Base-by-base conservation (phyloP, 2,329 filamentous ascomycete genomes). In the Fusarium sp. region DNA sequence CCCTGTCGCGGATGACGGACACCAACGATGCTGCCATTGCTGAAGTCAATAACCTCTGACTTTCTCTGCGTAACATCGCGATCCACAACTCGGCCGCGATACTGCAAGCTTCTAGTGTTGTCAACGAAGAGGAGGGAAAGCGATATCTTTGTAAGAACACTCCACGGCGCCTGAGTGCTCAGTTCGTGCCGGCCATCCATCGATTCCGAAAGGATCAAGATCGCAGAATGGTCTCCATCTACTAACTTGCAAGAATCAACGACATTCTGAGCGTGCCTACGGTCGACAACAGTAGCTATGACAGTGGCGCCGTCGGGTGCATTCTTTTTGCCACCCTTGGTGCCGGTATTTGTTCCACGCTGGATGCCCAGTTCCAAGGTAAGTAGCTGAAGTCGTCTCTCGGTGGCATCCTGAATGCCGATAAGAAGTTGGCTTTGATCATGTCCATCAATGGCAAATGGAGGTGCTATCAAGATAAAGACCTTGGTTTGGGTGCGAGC, bases 121-220 rank as follows among this genome's bases (percentile, higher is more conserved):
- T 89, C 84, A 21, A 88, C 76, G 60, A 84, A 83, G 20, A 93
- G 80, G 27, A 83, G 70, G 3, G 91, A 89, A 3, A 93, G 78
- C 1, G 84, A 81, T n/a, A 94, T 79, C 41, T 88, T 88, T n/a
- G 89, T 87, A 14, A 91, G 82, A 51, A 86, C 85, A 58, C 90
- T 89, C 91, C 91, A 94, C 1, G 91, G 91, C 8, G 90, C 90
- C 76, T 94, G 91, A 11, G 92, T 80, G 67, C 89, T 92, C 17
- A 95, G 78, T 72, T 91, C 88, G 45, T 87, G 85, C 29, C 85
- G 84, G 2, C 90, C 90, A 66, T 88, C 82, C 49, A 85, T 84
- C 23, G 88, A 87, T 69, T 90, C 87, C 5, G 89, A 91, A 15
- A 95, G 79, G 25, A 92, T 88, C 4, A 94, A 79, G 50, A 94